Conservation (phyloP, 2,329 filamentous ascomycete genomes). For the Corynespora cassiicola region DNA sequence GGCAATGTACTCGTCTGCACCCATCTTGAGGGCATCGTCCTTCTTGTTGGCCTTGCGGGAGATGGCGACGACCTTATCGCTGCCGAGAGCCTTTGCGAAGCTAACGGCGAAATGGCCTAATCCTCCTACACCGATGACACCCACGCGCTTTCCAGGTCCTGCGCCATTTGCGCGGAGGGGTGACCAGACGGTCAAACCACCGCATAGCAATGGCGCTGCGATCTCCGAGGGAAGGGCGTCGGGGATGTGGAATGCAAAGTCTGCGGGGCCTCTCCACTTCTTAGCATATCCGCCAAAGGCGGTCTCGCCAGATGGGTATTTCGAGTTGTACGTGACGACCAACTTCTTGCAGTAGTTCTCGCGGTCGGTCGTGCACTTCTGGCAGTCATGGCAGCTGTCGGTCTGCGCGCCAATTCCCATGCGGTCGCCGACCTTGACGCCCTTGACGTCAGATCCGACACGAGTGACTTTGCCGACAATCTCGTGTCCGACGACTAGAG, state of each 20-base stretch:
- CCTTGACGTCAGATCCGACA: conserved; percentile 50
- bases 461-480: conserved; percentile 48
- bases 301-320: conserved; percentile 65
- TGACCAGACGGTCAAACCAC: conserved; percentile 79
- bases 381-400: conserved; percentile 56
- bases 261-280: conserved; percentile 75
- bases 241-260: conserved; percentile 76
- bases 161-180: conserved; percentile 78
- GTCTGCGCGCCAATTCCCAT: conserved; percentile 59
- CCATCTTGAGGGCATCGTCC: conserved; percentile 64
- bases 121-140: conserved; percentile 75
- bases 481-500: conserved; percentile 53
- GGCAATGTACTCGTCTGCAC: conserved; percentile 67
- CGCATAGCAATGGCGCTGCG: conserved; percentile 82
- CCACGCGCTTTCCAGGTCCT: conserved; percentile 79
- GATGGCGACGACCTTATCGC: conserved; percentile 70
- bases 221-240: conserved; percentile 67
- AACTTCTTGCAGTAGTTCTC: conserved; percentile 57
- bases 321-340: conserved; percentile 55
- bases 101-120: conserved; percentile 76
- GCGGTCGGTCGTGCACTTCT: conserved; percentile 55
- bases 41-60: conserved; percentile 68
- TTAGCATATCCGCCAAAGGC: conserved; percentile 69
- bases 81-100: conserved; percentile 73
- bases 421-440: conserved; percentile 67